These are phyloP conservation scores for Prunus dulcis DNA, from an alignment of 306 rosid genomes.

Conservation along the genomic window DNA sequence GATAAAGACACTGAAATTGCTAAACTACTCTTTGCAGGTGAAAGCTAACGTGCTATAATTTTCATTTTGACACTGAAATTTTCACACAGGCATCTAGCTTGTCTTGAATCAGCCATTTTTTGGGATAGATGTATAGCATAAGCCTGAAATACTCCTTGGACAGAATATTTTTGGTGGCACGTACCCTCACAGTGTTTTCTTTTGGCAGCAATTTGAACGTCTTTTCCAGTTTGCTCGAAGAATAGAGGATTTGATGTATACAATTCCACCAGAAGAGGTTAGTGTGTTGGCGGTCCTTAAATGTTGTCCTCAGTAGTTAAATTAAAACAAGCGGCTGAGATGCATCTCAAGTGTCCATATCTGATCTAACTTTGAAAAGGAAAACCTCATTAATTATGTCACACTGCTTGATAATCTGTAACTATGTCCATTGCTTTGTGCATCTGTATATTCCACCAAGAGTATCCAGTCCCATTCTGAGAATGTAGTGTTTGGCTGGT, in stretches of 20 bases:
- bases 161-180: not conserved
- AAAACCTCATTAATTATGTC: not conserved
- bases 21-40: not conserved
- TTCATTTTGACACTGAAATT: not conserved
- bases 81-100: not conserved
- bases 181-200: conserved; percentile 8
- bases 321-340: not conserved
- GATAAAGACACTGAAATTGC: not conserved
- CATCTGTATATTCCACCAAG: not conserved
- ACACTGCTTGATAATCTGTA: not conserved
- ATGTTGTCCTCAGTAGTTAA: not conserved
- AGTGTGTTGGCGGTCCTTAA: conserved; percentile 18
- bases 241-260: conserved; percentile 84
- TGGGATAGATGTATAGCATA: not conserved
- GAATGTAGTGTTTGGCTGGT: not conserved
- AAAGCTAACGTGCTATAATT: not conserved
- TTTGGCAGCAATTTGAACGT: conserved; percentile 89
- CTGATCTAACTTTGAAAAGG: not conserved
- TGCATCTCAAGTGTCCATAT: not conserved
- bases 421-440: not conserved
- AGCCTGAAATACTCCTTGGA: not conserved
- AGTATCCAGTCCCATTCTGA: not conserved
- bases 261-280: conserved; percentile 89
- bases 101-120: not conserved
- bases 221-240: conserved; percentile 89